A percentile compares a stretch with the other conserved stretches of the same genome.
Evolutionary conservation across 139 green algal species (phyloP).

Genomic region (Chlorella vulgaris): DNA sequence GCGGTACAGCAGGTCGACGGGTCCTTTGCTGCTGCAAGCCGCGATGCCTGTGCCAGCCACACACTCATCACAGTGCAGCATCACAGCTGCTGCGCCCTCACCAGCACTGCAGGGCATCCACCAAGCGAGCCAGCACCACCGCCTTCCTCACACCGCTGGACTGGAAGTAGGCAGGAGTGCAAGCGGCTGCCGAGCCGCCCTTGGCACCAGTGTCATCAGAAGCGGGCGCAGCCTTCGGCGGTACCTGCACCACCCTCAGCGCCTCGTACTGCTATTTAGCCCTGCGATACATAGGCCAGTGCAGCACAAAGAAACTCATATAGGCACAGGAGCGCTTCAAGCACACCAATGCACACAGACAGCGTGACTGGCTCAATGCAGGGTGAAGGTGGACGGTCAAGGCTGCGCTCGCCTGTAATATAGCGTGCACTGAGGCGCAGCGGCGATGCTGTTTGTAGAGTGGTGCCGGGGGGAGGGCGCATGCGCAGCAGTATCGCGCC

Average conservation of each 20-base stretch:
- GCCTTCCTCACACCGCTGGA: slow-evolving; percentile 45
- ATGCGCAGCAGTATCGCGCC: slow-evolving; percentile 44
- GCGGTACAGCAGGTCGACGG: too few relatives aligned
- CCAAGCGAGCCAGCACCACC: slow-evolving; percentile 38
- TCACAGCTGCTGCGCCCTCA: not conserved
- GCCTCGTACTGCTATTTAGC: slow-evolving; percentile 6
- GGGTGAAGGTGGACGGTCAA: not conserved
- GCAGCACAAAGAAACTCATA: not conserved
- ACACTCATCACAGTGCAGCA: too few relatives aligned
- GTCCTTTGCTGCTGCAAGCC: too few relatives aligned
- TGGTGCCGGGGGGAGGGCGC: not conserved
- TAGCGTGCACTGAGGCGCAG: slow-evolving; percentile 23
- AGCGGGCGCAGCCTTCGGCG: not conserved
- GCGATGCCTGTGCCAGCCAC: too few relatives aligned
- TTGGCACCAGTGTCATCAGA: not conserved
- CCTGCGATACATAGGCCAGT: not conserved
- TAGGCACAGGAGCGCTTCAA: not conserved
- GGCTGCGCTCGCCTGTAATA: not conserved
- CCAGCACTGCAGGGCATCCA: slow-evolving; percentile 38
- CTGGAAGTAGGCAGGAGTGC: not conserved
- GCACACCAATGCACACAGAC: not conserved
- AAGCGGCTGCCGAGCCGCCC: not conserved
- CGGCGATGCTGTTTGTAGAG: not conserved
- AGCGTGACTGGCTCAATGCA: not conserved
- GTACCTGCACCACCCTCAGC: not conserved